Evolutionary conservation across 1,284 basidiomycete species (phyloP).

Genomic region (Phellopilus nigrolimitatus): DNA sequence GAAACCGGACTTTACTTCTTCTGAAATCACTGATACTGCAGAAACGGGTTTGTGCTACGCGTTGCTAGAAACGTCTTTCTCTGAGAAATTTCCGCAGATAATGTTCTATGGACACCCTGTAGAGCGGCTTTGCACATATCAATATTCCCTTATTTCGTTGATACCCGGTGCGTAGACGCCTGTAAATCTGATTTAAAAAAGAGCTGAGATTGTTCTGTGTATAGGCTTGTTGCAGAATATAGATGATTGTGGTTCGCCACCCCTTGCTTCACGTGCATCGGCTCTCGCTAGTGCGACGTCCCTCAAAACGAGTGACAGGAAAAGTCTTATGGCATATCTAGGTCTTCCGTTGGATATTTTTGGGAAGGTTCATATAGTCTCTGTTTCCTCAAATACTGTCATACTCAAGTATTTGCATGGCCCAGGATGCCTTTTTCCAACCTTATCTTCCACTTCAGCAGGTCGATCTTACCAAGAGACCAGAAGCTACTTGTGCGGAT

Average conservation of each 20-base stretch:
- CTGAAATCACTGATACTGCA: slow-evolving; percentile 94
- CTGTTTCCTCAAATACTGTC: not conserved
- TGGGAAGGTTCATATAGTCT: slow-evolving; percentile 51
- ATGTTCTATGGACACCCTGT: slow-evolving; percentile 98
- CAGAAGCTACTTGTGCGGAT: slow-evolving; percentile 84
- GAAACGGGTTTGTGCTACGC: slow-evolving; percentile 56
- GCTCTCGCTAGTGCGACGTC: slow-evolving; percentile 72
- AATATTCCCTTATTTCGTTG: slow-evolving; percentile 89
- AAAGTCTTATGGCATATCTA: slow-evolving; percentile 87
- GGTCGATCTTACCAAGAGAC: slow-evolving; percentile 82
- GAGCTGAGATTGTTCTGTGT: not conserved
- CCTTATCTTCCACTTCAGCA: slow-evolving; percentile 97
- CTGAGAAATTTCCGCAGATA: slow-evolving; percentile 47
- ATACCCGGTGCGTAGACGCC: slow-evolving; percentile 56
- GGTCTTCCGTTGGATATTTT: slow-evolving; percentile 88
- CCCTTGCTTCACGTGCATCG: slow-evolving; percentile 67
- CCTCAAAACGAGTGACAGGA: slow-evolving; percentile 84
- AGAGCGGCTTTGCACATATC: slow-evolving; percentile 93
- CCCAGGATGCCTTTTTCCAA: slow-evolving; percentile 92
- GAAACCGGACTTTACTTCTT: slow-evolving; percentile 89
- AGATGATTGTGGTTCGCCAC: slow-evolving; percentile 90
- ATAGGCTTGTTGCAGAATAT: slow-evolving; percentile 80
- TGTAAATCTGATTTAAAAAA: not conserved
- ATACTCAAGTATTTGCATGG: slow-evolving; percentile 3
- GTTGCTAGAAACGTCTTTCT: not conserved